Evolutionary conservation across 257 asterid genomes (phyloP), one percentile per base, ranked within the genome.

Genomic region (Rauvolfia tetraphylla): DNA sequence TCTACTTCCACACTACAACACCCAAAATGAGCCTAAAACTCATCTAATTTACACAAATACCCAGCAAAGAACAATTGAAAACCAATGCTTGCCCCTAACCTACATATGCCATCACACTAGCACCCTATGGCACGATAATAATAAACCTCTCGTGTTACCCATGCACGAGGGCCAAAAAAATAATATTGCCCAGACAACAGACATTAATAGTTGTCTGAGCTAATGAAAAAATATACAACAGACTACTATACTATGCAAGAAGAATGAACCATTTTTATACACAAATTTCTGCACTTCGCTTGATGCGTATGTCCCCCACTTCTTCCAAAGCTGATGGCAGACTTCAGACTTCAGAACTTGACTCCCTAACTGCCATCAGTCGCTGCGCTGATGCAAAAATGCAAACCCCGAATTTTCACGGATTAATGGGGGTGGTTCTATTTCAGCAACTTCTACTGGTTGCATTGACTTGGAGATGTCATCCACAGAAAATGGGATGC

Each of bases 401-500:
- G 89, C 96, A 44, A 95, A 95, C 58, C 95, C 96, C 5, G 98
- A 91, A 82, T 91, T 92, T 69, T 95, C 96, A 22, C 98, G 97
- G 81, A 95, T 88, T 81, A 95, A 88, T 31, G 97, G 96, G 72
- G 99, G 99, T 77, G 97, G 94, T 77, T 92, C 97, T 66, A 95
- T 90, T 46, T 88, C 90, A 29, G 92, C 87, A 58, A 95, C 92
- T 23, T 92, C 97, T 34, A 95, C 82, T 67, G 84, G 89, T 86
- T 86, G 90, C 94, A 91, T 87, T 76, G 99, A 79, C 85, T 93
- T 92, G 83, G 98, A 95, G 79, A 95, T 89, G 85, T 95, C 99
- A 79, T 95, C 99, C 83, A 93, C 95, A 1, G 99, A 89, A 87
- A 95, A 92, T 0, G 99, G 99, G 59, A 95, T 93, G 86, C 99